Base-by-base conservation (phyloP, 495 filamentous ascomycete genomes). In the Penicillium chermesinum region DNA sequence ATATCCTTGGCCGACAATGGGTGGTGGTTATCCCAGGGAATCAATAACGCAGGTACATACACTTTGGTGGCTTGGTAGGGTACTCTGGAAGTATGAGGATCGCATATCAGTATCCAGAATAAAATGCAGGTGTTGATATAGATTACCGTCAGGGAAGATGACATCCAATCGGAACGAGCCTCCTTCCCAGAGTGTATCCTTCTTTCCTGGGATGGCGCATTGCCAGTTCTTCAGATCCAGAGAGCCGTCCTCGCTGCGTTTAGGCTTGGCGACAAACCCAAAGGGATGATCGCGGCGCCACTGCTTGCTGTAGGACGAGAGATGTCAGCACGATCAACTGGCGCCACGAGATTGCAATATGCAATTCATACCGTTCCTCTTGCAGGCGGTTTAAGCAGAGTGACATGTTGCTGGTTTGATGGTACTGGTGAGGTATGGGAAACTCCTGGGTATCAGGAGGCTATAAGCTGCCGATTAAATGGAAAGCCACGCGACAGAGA, bases 221-320 rank as follows among this genome's bases (percentile, higher is more conserved):
- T 95, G 89, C 93, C 93, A 99, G 36, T 80, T 76, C 79, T 96
- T 97, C 38, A 99, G 67, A 59, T 99, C 94, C 20, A 97, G 75
- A 0, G 88, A 82, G 15, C 90, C 91, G 47, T 88, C 77, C 6
- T 81, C 57, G 43, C 83, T 91, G 55, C 89, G 86, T 43, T 85
- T 66, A 2, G 94, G 93, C 54, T 90, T 86, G 19, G 93, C 93
- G 65, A 85, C 95, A 76, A 99, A 99, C 33, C 94, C 94, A 58
- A 97, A 99, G 0, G 93, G 93, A 56, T 99, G 93, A 58, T 99
- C 94, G 49, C 83, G 83, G 38, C 93, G 82, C 93, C 93, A 99
- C 68, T 94, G 89, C 70, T 95, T 96, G 38, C 93, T 96, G 56
- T 32, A 15, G 6, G 21, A 49, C 14, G 36, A 15, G 39, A 10